Percentiles rank a stretch among this genome's conserved stretches.
phyloP scores from a whole-genome alignment of 371 early-diverging fungal genomes.

The Blakeslea trispora region DNA sequence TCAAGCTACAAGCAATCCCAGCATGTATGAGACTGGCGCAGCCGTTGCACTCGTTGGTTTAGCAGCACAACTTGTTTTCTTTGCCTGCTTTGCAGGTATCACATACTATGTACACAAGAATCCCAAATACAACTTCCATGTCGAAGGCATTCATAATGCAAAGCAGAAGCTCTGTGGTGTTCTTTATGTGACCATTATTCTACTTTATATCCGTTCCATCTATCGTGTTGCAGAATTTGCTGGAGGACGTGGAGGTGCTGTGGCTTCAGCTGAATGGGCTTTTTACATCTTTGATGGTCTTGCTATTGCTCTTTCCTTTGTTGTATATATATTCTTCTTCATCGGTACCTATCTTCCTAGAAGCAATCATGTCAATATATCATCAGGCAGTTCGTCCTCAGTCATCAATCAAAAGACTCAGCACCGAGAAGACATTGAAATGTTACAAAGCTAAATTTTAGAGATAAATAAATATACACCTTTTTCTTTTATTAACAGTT shows the following conservation, averaged over 20 bases:
- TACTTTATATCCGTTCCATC: constrained; percentile 8
- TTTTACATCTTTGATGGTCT: constrained; percentile 18
- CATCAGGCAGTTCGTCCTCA: no score
- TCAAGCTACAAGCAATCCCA: not conserved
- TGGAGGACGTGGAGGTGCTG: constrained; percentile 9
- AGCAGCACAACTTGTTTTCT: constrained; percentile 1
- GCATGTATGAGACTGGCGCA: not conserved
- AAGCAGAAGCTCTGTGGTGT: constrained; percentile 1
- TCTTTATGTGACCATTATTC: not conserved
- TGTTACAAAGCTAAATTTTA: no score
- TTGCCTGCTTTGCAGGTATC: constrained; percentile 10
- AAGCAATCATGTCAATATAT: not conserved
- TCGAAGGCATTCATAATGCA: not conserved
- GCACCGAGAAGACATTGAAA: no score
- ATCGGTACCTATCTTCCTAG: constrained; percentile 9
- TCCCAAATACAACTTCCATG: constrained; percentile 1
- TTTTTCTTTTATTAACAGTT: no score
- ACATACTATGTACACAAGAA: constrained; percentile 8
- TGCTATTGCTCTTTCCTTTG: not conserved
- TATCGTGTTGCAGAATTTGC: constrained; percentile 9
- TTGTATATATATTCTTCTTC: not conserved
- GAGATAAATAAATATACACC: no score
- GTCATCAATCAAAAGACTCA: no score
- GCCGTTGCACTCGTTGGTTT: not conserved
- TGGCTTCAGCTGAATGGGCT: constrained; percentile 14